Evolutionary conservation across 208 protist species (phyloP).

Genomic region (Leishmania amazonensis): DNA sequence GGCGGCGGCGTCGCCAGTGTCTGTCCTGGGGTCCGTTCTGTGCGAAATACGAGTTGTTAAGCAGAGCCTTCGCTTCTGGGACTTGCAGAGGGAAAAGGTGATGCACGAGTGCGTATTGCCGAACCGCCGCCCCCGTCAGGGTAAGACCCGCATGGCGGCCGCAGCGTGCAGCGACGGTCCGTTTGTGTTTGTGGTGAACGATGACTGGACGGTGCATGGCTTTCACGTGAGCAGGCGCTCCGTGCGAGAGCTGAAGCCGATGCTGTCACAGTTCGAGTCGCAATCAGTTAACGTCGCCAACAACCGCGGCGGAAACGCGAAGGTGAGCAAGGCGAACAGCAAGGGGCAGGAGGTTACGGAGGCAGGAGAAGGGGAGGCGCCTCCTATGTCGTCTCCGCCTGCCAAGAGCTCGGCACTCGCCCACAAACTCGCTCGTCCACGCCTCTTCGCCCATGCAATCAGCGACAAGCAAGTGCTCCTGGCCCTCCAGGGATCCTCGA

Average conservation of each 20-base stretch:
- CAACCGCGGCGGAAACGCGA: background rate
- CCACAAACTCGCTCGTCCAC: conserved; percentile 2
- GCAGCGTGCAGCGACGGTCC: conserved; percentile 46
- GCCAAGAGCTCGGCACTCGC: background rate
- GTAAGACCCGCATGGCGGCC: conserved; percentile 25
- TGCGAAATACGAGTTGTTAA: conserved; percentile 11
- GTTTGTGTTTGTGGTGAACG: conserved; percentile 70
- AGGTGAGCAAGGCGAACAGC: background rate
- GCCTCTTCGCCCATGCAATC: conserved; percentile 14
- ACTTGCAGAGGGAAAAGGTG: conserved; percentile 51
- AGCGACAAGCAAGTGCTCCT: conserved; percentile 41
- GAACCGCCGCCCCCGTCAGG: conserved; percentile 35
- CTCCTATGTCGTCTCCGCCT: background rate
- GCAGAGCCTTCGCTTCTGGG: conserved; percentile 53
- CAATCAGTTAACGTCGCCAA: conserved; percentile 8
- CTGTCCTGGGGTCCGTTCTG: conserved; percentile 11
- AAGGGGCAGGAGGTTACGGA: background rate
- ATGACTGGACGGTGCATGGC: conserved; percentile 66
- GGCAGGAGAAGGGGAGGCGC: background rate
- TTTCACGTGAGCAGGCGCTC: conserved; percentile 48
- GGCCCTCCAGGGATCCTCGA: conserved; percentile 25
- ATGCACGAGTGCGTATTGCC: conserved; percentile 36
- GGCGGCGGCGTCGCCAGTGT: conserved; percentile 1
- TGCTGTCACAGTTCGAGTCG: conserved; percentile 52
- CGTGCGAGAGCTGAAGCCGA: conserved; percentile 45